A percentile compares a stretch with the other conserved stretches of the same genome.
phyloP scores from a whole-genome alignment of 768 basidiomycete species.

The Leccinum pellstonianum region DNA sequence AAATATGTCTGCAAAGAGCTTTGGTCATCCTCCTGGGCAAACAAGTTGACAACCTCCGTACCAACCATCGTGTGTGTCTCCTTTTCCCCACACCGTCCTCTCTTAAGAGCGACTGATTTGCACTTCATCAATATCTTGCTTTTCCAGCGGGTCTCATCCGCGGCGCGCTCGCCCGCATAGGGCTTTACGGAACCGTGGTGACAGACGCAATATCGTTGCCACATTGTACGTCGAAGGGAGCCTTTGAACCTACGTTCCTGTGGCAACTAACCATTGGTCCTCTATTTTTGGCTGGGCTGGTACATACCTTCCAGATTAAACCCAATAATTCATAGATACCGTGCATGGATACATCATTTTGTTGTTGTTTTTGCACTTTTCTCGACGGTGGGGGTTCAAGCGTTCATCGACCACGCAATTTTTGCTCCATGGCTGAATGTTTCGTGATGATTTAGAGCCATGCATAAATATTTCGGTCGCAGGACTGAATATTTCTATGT shows the following conservation, averaged over 20 bases:
- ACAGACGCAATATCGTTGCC: constrained; percentile 81
- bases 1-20: constrained; percentile 97
- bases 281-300: constrained; percentile 40
- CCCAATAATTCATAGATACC: constrained; percentile 49
- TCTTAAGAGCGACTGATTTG: neutral
- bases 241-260: neutral
- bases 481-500: neutral
- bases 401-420: neutral
- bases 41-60: constrained; percentile 92
- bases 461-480: neutral
- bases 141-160: constrained; percentile 83
- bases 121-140: constrained; percentile 64
- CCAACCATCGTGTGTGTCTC: constrained; percentile 79
- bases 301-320: constrained; percentile 73
- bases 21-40: constrained; percentile 91
- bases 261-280: neutral
- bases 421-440: neutral
- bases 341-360: neutral
- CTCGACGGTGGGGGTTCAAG: neutral
- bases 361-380: neutral
- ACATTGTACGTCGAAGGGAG: constrained; percentile 61
- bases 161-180: constrained; percentile 77
- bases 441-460: neutral
- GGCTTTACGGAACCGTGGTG: constrained; percentile 68
- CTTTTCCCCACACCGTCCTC: neutral